Evolutionary conservation across 345 rosid species (phyloP).

Genomic region (Salix brachista): DNA sequence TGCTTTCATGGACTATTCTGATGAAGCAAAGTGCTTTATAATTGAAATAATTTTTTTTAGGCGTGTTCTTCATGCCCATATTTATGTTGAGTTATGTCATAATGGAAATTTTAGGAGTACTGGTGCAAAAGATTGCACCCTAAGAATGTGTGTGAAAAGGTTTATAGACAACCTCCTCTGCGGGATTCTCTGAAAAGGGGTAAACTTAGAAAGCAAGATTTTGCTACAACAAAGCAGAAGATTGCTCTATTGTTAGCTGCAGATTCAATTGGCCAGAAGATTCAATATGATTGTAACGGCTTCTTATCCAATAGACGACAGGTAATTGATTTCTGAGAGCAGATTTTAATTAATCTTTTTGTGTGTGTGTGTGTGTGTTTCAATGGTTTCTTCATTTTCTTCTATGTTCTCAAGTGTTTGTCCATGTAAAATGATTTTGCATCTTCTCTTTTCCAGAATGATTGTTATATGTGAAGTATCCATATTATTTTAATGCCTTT

Average conservation of each 20-base stretch:
- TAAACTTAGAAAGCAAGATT: conserved; percentile 83
- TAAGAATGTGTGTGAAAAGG: conserved; percentile 90
- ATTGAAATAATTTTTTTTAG: neutral
- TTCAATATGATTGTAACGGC: conserved; percentile 80
- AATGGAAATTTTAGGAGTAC: conserved; percentile 62
- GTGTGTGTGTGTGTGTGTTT: neutral
- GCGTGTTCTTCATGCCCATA: neutral
- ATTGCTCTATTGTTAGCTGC: conserved; percentile 69
- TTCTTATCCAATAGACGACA: conserved; percentile 89
- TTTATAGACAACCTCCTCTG: conserved; percentile 84
- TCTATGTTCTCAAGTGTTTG: neutral
- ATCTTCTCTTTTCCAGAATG: neutral
- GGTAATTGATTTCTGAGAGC: conserved; percentile 39
- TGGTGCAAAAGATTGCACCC: conserved; percentile 99
- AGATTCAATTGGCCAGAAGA: conserved; percentile 81
- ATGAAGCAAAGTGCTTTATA: neutral
- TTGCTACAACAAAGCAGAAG: conserved; percentile 72
- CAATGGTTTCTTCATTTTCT: neutral
- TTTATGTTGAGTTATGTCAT: neutral
- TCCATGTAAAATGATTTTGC: too few species aligned
- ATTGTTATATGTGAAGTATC: neutral
- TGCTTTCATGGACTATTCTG: neutral
- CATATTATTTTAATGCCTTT: neutral
- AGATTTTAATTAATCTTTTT: neutral
- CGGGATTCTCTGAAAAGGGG: conserved; percentile 80